These are phyloP conservation scores for Phytophthora melonis DNA, from an alignment of 352 stramenopile genomes.

Conservation along the genomic window DNA sequence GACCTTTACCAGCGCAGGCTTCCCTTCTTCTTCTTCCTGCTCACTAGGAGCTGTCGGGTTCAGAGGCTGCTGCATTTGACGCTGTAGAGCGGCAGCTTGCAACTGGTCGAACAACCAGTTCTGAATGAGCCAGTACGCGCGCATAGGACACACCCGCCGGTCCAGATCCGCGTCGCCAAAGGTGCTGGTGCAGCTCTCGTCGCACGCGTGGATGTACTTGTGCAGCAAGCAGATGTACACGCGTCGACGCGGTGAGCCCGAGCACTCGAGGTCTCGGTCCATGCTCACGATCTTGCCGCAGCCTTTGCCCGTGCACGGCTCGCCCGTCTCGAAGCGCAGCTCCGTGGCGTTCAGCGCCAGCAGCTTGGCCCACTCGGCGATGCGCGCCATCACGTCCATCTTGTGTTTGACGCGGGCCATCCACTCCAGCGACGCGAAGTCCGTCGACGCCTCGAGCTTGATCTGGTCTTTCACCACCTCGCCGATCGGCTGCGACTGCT, in stretches of 20 bases:
- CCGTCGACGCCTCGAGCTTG: conserved; percentile 68
- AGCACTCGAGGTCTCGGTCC: conserved; percentile 82
- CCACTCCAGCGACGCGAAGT: conserved; percentile 86
- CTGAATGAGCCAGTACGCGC: conserved; percentile 81
- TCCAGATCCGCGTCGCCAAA: conserved; percentile 68
- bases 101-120: conserved; percentile 84
- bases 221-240: conserved; percentile 83
- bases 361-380: conserved; percentile 77
- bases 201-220: conserved; percentile 86
- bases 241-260: conserved; percentile 66
- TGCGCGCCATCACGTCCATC: conserved; percentile 87
- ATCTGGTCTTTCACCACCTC: conserved; percentile 66
- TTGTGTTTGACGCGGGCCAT: conserved; percentile 88
- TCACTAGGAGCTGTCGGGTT: conserved; percentile 10
- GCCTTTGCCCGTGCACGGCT: conserved; percentile 58
- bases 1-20: conserved; percentile 15
- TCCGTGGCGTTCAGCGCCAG: conserved; percentile 69
- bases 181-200: conserved; percentile 75
- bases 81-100: conserved; percentile 35
- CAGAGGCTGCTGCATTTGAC: conserved; percentile 18
- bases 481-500: conserved; percentile 18
- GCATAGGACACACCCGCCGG: conserved; percentile 72
- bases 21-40: conserved; percentile 22
- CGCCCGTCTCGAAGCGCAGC: conserved; percentile 77
- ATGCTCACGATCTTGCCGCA: conserved; percentile 89